A percentile compares a stretch with the other conserved stretches of the same genome.
Evolutionary conservation across 257 asterid species (phyloP).

Genomic region (Solanum corneliomulleri): DNA sequence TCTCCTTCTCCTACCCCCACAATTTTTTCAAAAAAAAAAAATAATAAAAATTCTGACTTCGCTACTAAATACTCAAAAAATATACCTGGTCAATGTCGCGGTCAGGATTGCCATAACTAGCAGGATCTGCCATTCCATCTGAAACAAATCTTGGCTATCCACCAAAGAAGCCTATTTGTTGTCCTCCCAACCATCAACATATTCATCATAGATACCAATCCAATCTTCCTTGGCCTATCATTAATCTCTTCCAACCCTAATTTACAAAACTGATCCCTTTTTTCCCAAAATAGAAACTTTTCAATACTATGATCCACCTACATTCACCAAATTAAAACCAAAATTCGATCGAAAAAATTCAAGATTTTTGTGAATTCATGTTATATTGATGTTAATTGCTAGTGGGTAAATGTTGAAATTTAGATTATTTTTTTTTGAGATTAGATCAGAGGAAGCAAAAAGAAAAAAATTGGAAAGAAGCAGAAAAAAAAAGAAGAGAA

Average conservation of each 20-base stretch:
- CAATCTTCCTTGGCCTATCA: conserved; percentile 41
- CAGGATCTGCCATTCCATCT: conserved; percentile 99
- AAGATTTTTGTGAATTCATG: conserved; percentile 16
- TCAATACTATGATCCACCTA: neutral
- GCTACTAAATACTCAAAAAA: neutral
- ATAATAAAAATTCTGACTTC: neutral
- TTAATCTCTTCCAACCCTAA: conserved; percentile 23
- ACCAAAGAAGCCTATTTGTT: conserved; percentile 24
- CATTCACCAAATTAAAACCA: neutral
- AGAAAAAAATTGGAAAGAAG: neutral
- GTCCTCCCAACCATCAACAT: conserved; percentile 39
- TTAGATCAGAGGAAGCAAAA: conserved; percentile 1
- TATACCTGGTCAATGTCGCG: conserved; percentile 77
- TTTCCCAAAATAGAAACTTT: conserved; percentile 7
- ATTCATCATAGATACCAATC: conserved; percentile 53
- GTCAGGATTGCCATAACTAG: conserved; percentile 65
- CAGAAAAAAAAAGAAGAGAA: conserved; percentile 7
- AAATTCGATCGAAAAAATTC: neutral
- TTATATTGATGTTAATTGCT: neutral
- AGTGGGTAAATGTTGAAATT: conserved; percentile 16
- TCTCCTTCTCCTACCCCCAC: neutral
- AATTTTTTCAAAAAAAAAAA: neutral
- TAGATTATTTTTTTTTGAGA: neutral
- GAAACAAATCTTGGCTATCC: conserved; percentile 55
- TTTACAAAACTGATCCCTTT: neutral